Base-by-base conservation (phyloP, 345 rosid species). In the Excoecaria cochinchinensis region DNA sequence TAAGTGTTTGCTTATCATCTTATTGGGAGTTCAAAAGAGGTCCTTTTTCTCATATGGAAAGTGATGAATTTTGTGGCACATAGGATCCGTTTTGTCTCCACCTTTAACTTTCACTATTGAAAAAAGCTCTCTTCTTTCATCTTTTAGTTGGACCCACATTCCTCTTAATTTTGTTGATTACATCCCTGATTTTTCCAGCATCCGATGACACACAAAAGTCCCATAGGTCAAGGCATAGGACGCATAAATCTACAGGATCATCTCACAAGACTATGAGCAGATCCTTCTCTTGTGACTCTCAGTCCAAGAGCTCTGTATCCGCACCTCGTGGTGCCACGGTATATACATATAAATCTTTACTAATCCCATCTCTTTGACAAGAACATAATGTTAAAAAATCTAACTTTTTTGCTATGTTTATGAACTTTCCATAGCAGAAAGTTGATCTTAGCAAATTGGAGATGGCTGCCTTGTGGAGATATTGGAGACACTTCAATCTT, bases 371-470 rank as follows among this genome's bases (percentile, higher is more conserved):
- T 9, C 9, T 47, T 60, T n/a, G 1, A 17, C 22, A n/a, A 56
- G 40, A 53, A 25, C 50, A 19, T 19, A 13, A 42, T 46, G 15
- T 67, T 40, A 1, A 51, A 57, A n/a, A 65, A 73, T 36, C 9
- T 44, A 5, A n/a, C 56, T 11, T 57, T 4, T 51, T 58, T 8
- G 19, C 64, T 40, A 36, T 55, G 70, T 57, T 66, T 50, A 59
- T 36, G 22, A 62, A 63, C 14, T 79, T 40, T 75, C n/a, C 70
- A 36, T 17, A 60, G 72, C 84, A 95, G 94, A 95, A 85, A 82
- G 87, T 91, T 80, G 98, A 95, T 86, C 90, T 95, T 19, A 88
- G 93, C 89, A 95, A 91, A 81, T 79, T 93, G 86, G 98, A 95
- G 87, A 89, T 87, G 86, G 86, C 90, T 80, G 95, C 98, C 14